Percentiles rank a stretch among this genome's conserved stretches.
These are phyloP conservation scores for Handroanthus guayacan DNA, from an alignment of 257 asterid species.

Conservation along the genomic window DNA sequence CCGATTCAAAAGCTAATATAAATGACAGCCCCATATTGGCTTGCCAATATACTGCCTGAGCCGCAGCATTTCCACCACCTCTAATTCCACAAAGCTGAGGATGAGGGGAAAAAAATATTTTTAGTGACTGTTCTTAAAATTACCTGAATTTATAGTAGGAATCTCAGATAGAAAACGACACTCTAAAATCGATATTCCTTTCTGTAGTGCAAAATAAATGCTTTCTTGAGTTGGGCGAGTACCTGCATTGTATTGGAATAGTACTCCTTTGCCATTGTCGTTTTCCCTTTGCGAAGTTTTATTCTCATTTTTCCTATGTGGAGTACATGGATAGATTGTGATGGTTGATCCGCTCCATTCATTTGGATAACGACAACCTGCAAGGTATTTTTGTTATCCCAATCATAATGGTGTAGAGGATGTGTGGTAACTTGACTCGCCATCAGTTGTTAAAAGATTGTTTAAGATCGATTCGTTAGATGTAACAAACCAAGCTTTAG, in stretches of 20 bases:
- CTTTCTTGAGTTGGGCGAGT: constrained; percentile 21
- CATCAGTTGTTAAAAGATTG: too few species aligned
- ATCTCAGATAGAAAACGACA: neutral
- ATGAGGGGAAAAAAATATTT: neutral
- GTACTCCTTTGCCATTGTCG: constrained; percentile 76
- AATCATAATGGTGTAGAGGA: neutral
- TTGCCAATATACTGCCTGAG: constrained; percentile 90
- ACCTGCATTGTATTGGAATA: constrained; percentile 98
- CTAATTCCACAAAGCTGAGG: constrained; percentile 92
- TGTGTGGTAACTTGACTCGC: neutral
- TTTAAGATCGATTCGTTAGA: too few species aligned
- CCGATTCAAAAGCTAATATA: constrained; percentile 86
- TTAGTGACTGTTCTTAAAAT: constrained; percentile 3
- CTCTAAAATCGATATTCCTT: neutral
- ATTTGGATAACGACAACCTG: constrained; percentile 82
- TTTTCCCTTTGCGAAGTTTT: constrained; percentile 81
- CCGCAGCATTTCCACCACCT: constrained; percentile 98
- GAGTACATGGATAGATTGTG: constrained; percentile 78
- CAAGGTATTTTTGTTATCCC: constrained; percentile 17
- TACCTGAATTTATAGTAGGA: neutral
- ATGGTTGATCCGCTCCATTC: constrained; percentile 73
- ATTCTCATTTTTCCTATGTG: constrained; percentile 94
- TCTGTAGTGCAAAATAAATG: too few species aligned
- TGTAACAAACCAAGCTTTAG: too few species aligned
- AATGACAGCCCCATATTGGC: constrained; percentile 70